Evolutionary conservation across 1,139 yeast genomes (phyloP).

Genomic region (Scheffersomyces illinoinensis): DNA sequence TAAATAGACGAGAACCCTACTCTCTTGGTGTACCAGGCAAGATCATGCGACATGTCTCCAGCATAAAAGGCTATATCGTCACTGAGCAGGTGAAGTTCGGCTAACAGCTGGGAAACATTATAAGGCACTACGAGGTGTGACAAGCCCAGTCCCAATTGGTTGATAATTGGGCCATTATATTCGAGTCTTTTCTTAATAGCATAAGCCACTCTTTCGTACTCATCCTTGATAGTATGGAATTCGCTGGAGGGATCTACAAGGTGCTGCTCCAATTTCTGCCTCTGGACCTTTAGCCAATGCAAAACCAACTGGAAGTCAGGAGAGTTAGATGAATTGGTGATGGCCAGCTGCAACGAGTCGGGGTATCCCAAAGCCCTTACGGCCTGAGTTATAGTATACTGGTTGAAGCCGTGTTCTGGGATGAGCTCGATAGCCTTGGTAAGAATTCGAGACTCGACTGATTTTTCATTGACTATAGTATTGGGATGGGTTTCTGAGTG

Average conservation of each 20-base stretch:
- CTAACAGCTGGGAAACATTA: conserved; percentile 50
- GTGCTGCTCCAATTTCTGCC: conserved; percentile 35
- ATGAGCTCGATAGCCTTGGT: conserved; percentile 49
- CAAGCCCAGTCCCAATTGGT: conserved; percentile 49
- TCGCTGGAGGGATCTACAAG: conserved; percentile 25
- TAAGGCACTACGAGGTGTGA: conserved; percentile 56
- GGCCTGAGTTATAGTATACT: conserved; percentile 60
- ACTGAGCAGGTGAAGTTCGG: conserved; percentile 70
- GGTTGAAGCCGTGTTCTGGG: conserved; percentile 70
- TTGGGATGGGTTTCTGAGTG: conserved; percentile 43
- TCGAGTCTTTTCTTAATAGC: conserved; percentile 62
- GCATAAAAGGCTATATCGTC: conserved; percentile 84
- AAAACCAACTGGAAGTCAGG: conserved; percentile 49
- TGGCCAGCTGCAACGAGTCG: conserved; percentile 65
- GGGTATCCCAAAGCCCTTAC: conserved; percentile 61
- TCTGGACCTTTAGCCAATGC: conserved; percentile 41
- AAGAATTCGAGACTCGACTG: conserved; percentile 36
- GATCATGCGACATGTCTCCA: conserved; percentile 81
- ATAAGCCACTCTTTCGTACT: conserved; percentile 58
- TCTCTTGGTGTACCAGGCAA: conserved; percentile 92
- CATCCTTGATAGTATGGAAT: conserved; percentile 36
- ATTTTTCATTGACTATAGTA: conserved; percentile 26
- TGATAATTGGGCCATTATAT: conserved; percentile 57
- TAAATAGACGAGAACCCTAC: conserved; percentile 68
- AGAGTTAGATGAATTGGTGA: conserved; percentile 33